Conservation (phyloP, 345 rosid genomes). For the Moricandia moricandioides region DNA sequence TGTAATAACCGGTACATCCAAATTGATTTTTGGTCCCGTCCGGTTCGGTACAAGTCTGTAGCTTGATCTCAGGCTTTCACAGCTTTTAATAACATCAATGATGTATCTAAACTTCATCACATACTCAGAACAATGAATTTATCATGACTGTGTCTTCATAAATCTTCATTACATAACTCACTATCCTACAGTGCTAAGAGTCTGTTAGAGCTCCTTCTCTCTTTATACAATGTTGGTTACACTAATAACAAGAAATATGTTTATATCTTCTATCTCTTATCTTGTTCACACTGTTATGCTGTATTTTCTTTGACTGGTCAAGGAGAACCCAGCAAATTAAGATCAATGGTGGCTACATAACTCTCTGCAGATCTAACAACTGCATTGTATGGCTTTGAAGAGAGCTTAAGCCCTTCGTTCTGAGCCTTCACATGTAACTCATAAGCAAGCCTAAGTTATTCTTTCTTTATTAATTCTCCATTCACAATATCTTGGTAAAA, state of each 20-base stretch:
- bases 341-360: slow-evolving; percentile 57
- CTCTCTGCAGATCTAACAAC: slow-evolving; percentile 51
- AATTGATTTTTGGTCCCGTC: not conserved
- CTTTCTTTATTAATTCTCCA: too few relatives aligned
- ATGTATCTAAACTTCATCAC: too few relatives aligned
- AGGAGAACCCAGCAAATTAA: slow-evolving; percentile 56
- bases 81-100: too few relatives aligned
- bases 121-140: too few relatives aligned
- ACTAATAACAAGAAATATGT: too few relatives aligned
- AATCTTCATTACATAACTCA: too few relatives aligned
- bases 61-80: not conserved
- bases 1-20: not conserved
- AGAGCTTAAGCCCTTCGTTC: slow-evolving; percentile 54
- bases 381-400: slow-evolving; percentile 65
- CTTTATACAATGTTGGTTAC: too few relatives aligned
- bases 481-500: too few relatives aligned
- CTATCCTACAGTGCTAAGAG: too few relatives aligned
- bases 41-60: not conserved
- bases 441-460: slow-evolving; percentile 50
- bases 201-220: too few relatives aligned
- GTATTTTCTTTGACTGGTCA: slow-evolving; percentile 52
- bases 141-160: too few relatives aligned
- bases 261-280: too few relatives aligned
- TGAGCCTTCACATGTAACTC: slow-evolving; percentile 64
- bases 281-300: not conserved